Percentiles rank a stretch among this genome's conserved stretches.
Evolutionary conservation across 2,329 filamentous ascomycete species (phyloP).

Genomic region (Bipolaris gigantea): DNA sequence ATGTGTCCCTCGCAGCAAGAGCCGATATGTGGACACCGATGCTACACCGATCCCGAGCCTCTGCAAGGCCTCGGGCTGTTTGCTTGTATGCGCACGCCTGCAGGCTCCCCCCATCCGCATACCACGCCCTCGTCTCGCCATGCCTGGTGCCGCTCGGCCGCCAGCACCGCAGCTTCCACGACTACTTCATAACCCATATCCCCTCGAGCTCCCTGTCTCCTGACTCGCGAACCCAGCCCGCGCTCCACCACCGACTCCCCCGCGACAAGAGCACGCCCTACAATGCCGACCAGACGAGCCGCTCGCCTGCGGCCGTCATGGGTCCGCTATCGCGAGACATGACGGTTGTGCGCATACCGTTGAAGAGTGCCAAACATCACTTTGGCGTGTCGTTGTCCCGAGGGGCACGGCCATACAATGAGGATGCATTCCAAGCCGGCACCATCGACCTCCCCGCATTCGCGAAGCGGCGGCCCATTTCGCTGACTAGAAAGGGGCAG

Average conservation of each 20-base stretch:
- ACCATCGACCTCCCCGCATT: conserved; percentile 93
- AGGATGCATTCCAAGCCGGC: conserved; percentile 91
- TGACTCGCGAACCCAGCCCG: conserved; percentile 67
- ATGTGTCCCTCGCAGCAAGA: conserved; percentile 38
- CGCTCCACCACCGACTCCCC: conserved; percentile 81
- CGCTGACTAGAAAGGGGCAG: conserved; percentile 51
- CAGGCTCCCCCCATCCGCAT: conserved; percentile 11
- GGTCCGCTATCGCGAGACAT: conserved; percentile 63
- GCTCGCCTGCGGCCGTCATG: conserved; percentile 43
- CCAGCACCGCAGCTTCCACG: conserved; percentile 67
- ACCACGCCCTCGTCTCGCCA: conserved; percentile 4
- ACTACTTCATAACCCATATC: conserved; percentile 96
- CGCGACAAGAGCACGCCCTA: conserved; percentile 83
- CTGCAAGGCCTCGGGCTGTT: conserved; percentile 25
- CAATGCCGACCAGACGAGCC: conserved; percentile 48
- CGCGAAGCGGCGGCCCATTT: conserved; percentile 76
- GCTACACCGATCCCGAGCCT: conserved; percentile 32
- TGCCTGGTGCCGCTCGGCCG: conserved; percentile 19
- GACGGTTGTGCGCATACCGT: conserved; percentile 91
- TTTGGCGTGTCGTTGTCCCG: conserved; percentile 80
- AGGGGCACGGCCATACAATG: conserved; percentile 85
- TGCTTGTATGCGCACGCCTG: conserved; percentile 18
- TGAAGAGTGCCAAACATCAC: conserved; percentile 93
- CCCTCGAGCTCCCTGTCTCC: conserved; percentile 92
- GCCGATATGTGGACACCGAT: conserved; percentile 46